Conservation (phyloP, 306 rosid genomes). For the Oemleria cerasiformis region DNA sequence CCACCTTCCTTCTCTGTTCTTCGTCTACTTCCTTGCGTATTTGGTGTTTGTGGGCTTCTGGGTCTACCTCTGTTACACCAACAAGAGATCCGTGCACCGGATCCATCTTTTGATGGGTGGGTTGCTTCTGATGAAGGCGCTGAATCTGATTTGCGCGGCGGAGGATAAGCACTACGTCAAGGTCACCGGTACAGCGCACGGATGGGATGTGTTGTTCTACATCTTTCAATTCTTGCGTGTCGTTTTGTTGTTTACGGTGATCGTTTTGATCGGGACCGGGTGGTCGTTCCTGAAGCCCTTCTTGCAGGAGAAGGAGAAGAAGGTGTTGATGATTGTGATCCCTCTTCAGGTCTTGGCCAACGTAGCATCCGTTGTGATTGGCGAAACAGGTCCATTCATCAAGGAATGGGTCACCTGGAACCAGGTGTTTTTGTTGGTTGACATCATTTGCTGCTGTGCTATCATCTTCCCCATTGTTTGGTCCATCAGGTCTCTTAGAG, state of each 20-base stretch:
- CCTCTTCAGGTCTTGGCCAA: constrained; percentile 93
- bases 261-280: constrained; percentile 80
- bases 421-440: constrained; percentile 85
- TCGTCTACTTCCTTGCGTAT: constrained; percentile 51
- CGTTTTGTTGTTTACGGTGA: constrained; percentile 68
- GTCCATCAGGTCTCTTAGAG: constrained; percentile 82
- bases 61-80: constrained; percentile 42
- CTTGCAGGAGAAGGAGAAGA: constrained; percentile 80
- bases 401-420: constrained; percentile 97
- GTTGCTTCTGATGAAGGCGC: constrained; percentile 63
- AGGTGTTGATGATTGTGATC: constrained; percentile 82
- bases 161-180: constrained; percentile 85
- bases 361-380: constrained; percentile 79
- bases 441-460: constrained; percentile 87
- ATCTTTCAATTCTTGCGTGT: constrained; percentile 87
- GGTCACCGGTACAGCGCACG: constrained; percentile 83
- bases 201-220: constrained; percentile 90
- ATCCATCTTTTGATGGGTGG: constrained; percentile 75
- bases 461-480: constrained; percentile 92
- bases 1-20: constrained; percentile 61
- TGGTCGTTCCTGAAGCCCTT: constrained; percentile 89
- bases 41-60: constrained; percentile 55
- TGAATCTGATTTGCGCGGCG: constrained; percentile 74
- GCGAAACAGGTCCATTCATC: constrained; percentile 87
- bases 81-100: constrained; percentile 62